A percentile compares a stretch with the other conserved stretches of the same genome.
Conservation (phyloP, 805 yeast species). For the Spathaspora passalidarum region DNA sequence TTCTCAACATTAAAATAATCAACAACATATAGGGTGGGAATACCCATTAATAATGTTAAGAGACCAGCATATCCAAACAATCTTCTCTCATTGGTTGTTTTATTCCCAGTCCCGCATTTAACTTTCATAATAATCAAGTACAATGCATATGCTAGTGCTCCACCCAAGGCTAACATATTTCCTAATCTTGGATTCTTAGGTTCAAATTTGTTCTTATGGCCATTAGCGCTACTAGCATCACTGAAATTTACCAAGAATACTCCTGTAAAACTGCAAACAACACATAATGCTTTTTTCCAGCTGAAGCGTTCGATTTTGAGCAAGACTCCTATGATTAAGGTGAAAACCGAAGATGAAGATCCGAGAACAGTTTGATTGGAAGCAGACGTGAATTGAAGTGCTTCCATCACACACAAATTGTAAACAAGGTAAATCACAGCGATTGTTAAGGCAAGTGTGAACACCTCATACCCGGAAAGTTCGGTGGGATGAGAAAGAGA, state of each 20-base stretch:
- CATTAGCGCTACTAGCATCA: slow-evolving; percentile 15
- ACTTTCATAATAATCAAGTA: slow-evolving; percentile 44
- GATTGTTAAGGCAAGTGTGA: slow-evolving; percentile 35
- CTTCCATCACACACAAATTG: slow-evolving; percentile 38
- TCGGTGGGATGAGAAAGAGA: slow-evolving; percentile 11
- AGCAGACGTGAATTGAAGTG: slow-evolving; percentile 49
- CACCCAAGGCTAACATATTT: slow-evolving; percentile 41
- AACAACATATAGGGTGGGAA: slow-evolving; percentile 37
- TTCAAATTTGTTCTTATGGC: slow-evolving; percentile 20
- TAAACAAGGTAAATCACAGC: slow-evolving; percentile 41
- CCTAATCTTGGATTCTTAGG: slow-evolving; percentile 44
- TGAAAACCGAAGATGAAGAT: slow-evolving; percentile 50
- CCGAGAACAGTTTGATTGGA: slow-evolving; percentile 51
- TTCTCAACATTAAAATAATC: slow-evolving; percentile 38
- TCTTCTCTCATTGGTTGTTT: slow-evolving; percentile 43
- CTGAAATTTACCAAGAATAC: slow-evolving; percentile 44
- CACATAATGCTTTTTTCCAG: slow-evolving; percentile 40
- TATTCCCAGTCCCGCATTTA: slow-evolving; percentile 42
- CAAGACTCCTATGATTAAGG: slow-evolving; percentile 42
- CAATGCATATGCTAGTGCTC: slow-evolving; percentile 46
- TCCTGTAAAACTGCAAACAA: slow-evolving; percentile 43
- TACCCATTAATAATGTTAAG: slow-evolving; percentile 34
- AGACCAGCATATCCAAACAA: slow-evolving; percentile 49
- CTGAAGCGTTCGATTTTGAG: slow-evolving; percentile 43
- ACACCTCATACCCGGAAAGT: slow-evolving; percentile 27